Percentiles rank a stretch among this genome's conserved stretches.
These are phyloP conservation scores for Eleusine coracana DNA, from an alignment of 176 grass and related monocot species.

Conservation along the genomic window DNA sequence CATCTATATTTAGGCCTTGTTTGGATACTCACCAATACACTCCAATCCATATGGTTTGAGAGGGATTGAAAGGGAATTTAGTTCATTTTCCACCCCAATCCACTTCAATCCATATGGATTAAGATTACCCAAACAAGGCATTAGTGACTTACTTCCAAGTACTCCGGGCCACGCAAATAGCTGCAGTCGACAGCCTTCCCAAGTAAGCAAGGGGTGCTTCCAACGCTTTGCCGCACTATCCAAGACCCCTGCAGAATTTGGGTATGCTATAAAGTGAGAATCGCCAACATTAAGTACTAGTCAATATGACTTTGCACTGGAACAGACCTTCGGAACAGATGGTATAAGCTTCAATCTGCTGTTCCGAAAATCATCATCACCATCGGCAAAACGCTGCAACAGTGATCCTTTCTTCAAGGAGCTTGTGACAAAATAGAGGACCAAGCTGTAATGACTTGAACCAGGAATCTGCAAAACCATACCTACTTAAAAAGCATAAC, in stretches of 20 bases:
- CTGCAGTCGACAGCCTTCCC: constrained; percentile 95
- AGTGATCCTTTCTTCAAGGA: constrained; percentile 72
- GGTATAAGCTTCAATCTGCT: constrained; percentile 97
- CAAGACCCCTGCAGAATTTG: constrained; percentile 73
- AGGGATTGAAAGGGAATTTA: no score
- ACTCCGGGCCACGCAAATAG: constrained; percentile 81
- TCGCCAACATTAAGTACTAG: neutral
- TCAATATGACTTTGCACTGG: constrained; percentile 3
- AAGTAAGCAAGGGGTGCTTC: constrained; percentile 85
- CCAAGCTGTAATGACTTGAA: constrained; percentile 84
- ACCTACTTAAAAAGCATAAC: constrained; percentile 23
- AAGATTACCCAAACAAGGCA: no score
- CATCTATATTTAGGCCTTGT: constrained; percentile 11
- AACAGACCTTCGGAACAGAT: constrained; percentile 86
- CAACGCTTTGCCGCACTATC: constrained; percentile 95
- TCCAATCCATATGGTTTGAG: no score
- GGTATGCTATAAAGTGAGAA: constrained; percentile 40
- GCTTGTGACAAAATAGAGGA: constrained; percentile 85
- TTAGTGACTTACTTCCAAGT: constrained; percentile 84
- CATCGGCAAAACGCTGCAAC: constrained; percentile 87
- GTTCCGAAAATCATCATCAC: constrained; percentile 92
- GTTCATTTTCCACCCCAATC: no score
- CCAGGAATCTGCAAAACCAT: constrained; percentile 80
- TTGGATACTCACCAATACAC: no score
- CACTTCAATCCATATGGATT: no score